Base-by-base conservation (phyloP, 106 monocot species). In the Dactylorhiza incarnata region DNA sequence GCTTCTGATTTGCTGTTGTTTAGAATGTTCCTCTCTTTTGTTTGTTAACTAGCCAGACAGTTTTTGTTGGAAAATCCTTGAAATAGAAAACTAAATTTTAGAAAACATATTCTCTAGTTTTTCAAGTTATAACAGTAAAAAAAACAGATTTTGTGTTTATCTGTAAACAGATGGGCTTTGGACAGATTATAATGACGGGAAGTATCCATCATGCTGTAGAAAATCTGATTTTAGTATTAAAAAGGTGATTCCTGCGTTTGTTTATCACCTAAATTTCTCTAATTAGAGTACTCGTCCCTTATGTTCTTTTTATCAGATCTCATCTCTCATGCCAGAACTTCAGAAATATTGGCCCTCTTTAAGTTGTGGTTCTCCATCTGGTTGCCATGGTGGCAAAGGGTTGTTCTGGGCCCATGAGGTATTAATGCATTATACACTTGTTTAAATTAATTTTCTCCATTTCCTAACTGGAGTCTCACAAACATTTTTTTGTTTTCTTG, bases 381-480 rank as follows among this genome's bases (percentile, higher is more conserved):
- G 76, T 80, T 99, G 97, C 74, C 83, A 85, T 73, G 89, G 94
- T 76, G 85, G 91, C 68, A 99, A 86, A 72, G 97, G 97, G 19
- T 76, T 82, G 7, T 89, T 99, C 77, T 99, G 97, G 97, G 97
- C 81, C n/a, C 97, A 99, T 82, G 94, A 99, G 90, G 97, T 99
- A 77, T 43, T 55, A 73, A 26, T 56, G 48, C 26, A 61, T 68
- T 81, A 12, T 25, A 48, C 5, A 13, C 4, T 3, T 44, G 58
- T 22, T 54, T 81, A 54, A 48, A 29, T 71, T 37, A 61, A 56
- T 29, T 49, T 68, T 49, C 19, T 61, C n/a, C 48, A 16, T 73
- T 52, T 61, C 6, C 49, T 22, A 24, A 59, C 19, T 71, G 61
- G 76, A 11, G 29, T 62, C 56, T 68, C 24, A 58, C 53, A 25